Conservation (phyloP, 2,329 filamentous ascomycete species). For the Neodidymelliopsis sp. region DNA sequence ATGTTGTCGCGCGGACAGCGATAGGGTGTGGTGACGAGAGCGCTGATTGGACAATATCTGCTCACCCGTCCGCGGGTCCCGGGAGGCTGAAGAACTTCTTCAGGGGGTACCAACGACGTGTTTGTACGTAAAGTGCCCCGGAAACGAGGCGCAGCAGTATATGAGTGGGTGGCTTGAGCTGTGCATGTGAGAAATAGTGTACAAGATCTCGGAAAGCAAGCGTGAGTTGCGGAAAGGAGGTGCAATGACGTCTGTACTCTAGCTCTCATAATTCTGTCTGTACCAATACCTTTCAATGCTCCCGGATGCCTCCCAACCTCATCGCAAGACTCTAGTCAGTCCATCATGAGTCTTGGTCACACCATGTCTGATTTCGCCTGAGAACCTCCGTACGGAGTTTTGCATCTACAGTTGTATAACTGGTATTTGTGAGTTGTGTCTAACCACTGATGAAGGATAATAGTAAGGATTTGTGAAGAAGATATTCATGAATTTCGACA, state of each 20-base stretch:
- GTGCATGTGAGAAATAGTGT: neutral
- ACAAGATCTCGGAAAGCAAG: neutral
- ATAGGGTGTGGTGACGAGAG: neutral
- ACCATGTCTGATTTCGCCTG: too few relatives aligned
- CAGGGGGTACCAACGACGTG: neutral
- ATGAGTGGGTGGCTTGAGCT: neutral
- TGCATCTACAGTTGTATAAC: too few relatives aligned
- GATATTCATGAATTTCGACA: too few relatives aligned
- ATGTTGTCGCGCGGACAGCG: conserved; percentile 15
- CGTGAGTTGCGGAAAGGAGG: neutral
- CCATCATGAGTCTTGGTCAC: too few relatives aligned
- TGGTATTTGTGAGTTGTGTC: too few relatives aligned
- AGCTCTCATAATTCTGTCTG: too few relatives aligned
- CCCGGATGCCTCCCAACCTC: too few relatives aligned
- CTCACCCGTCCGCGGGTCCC: conserved; percentile 5
- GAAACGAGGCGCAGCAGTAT: neutral
- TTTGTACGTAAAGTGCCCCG: neutral
- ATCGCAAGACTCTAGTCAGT: too few relatives aligned
- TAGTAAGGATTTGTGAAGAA: too few relatives aligned
- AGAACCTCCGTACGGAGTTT: too few relatives aligned
- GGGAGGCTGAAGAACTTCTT: conserved; percentile 6
- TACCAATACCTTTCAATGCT: too few relatives aligned
- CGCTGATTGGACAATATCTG: conserved; percentile 1
- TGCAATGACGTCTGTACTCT: neutral
- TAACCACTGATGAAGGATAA: too few relatives aligned